These are phyloP conservation scores for Solanum tacnaense DNA, from an alignment of 257 asterid species.

Conservation along the genomic window DNA sequence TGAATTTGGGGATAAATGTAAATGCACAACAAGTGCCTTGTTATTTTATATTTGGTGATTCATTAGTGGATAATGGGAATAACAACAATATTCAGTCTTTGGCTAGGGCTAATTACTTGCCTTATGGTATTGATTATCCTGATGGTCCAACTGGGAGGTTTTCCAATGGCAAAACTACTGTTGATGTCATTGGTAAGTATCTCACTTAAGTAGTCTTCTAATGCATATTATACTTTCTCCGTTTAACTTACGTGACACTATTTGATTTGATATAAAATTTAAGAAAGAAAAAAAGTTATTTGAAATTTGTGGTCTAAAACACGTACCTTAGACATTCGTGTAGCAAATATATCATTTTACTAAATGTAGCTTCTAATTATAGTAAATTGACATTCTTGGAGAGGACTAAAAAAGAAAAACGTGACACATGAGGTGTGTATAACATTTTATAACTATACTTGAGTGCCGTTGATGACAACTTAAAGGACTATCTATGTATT, in stretches of 20 bases:
- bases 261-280: neutral
- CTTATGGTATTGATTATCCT: conserved; percentile 56
- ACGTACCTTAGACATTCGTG: neutral
- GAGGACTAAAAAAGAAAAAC: too few species aligned
- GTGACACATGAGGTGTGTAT: neutral
- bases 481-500: neutral
- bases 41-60: conserved; percentile 61
- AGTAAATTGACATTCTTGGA: neutral
- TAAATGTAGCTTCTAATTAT: too few species aligned
- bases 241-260: neutral
- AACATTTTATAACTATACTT: neutral
- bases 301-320: neutral
- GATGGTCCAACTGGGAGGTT: conserved; percentile 65
- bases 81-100: conserved; percentile 50
- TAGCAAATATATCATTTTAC: too few species aligned
- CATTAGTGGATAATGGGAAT: conserved; percentile 66
- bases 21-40: conserved; percentile 26
- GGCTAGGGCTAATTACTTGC: conserved; percentile 67
- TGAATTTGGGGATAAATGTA: neutral
- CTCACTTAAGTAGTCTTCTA: neutral
- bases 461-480: neutral
- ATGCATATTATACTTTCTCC: neutral
- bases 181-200: conserved; percentile 52
- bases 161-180: conserved; percentile 56
- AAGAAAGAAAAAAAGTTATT: neutral